Evolutionary conservation across 2,329 filamentous ascomycete genomes (phyloP).

Genomic region (Monosporascus sp.): DNA sequence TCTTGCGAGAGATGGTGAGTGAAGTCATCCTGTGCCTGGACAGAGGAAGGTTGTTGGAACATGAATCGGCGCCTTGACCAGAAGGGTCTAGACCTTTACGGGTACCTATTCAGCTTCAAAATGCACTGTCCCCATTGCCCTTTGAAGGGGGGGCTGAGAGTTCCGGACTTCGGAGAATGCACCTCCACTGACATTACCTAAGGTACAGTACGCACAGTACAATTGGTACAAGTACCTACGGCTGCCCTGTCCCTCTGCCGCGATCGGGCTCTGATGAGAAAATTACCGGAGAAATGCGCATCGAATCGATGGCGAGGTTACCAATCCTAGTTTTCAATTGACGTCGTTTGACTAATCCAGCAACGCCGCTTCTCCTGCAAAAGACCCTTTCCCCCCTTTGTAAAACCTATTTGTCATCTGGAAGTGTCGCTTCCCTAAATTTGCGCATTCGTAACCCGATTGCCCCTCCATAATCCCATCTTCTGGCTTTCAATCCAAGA

Average conservation of each 20-base stretch:
- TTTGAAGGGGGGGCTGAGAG: too few species aligned
- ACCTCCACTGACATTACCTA: too few species aligned
- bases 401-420: conserved; percentile 3
- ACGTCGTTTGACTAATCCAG: conserved; percentile 17
- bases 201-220: too few species aligned
- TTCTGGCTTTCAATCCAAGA: not conserved
- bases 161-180: too few species aligned
- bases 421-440: not conserved
- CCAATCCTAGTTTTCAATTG: conserved; percentile 3
- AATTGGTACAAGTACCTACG: too few species aligned
- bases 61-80: not conserved
- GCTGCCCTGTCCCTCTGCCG: conserved; percentile 3
- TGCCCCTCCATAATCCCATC: conserved; percentile 3
- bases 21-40: not conserved
- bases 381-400: not conserved
- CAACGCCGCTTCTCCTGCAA: conserved; percentile 6
- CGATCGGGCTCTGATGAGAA: conserved; percentile 23
- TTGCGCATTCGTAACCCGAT: not conserved
- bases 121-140: too few species aligned
- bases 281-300: conserved; percentile 9
- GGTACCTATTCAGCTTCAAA: not conserved
- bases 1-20: not conserved
- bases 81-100: not conserved
- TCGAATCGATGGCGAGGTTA: too few species aligned
- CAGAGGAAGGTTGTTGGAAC: not conserved